Conservation (phyloP, 176 grass and related monocot species). For the Eleusine indica region DNA sequence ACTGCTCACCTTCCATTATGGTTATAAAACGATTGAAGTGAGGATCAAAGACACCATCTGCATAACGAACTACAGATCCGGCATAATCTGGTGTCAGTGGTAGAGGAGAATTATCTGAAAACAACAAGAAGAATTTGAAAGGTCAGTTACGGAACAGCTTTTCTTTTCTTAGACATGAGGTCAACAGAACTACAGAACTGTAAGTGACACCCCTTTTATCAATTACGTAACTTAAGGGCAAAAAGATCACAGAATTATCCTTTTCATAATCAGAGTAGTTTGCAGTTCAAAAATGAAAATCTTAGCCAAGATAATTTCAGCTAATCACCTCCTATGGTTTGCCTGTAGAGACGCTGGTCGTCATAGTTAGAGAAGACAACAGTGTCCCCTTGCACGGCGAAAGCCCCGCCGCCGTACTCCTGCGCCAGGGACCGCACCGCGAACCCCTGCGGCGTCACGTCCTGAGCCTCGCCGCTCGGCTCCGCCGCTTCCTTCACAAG, state of each 20-base stretch:
- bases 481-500: conserved; percentile 67
- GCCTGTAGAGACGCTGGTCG: conserved; percentile 78
- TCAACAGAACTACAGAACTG: too few species aligned
- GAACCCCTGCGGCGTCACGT: conserved; percentile 68
- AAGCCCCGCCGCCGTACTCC: conserved; percentile 74
- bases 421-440: conserved; percentile 67
- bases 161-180: neutral
- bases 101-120: conserved; percentile 51
- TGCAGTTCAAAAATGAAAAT: conserved; percentile 10
- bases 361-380: conserved; percentile 81
- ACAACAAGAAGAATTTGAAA: neutral
- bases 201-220: neutral
- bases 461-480: conserved; percentile 26
- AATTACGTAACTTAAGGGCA: neutral
- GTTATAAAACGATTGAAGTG: conserved; percentile 74
- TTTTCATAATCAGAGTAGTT: conserved; percentile 5
- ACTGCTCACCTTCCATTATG: conserved; percentile 79
- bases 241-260: neutral
- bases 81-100: conserved; percentile 66
- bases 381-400: conserved; percentile 53
- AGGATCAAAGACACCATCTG: conserved; percentile 77
- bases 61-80: conserved; percentile 52
- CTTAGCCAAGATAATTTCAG: neutral
- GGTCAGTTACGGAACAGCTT: neutral
- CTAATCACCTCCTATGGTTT: conserved; percentile 57